phyloP scores from a whole-genome alignment of 2,329 filamentous ascomycete genomes.

The Diaporthe australafricana region DNA sequence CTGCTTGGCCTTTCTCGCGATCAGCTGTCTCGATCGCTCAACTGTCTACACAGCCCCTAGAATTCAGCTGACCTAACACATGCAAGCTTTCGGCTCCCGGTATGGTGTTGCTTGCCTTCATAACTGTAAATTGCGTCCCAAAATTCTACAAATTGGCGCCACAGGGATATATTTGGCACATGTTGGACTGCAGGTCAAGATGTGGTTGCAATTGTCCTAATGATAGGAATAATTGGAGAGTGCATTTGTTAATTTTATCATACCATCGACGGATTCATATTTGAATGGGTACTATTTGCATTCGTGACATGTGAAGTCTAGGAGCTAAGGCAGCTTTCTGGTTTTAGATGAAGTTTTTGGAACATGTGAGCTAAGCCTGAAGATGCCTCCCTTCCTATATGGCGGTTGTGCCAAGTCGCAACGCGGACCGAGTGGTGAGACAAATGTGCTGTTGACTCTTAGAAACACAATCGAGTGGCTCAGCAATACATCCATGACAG shows the following conservation, averaged over 20 bases:
- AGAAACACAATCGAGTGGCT: background rate
- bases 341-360: background rate
- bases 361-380: background rate
- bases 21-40: slow-evolving; percentile 1
- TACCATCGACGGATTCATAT: too few relatives aligned
- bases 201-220: too few relatives aligned
- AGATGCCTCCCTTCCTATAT: slow-evolving; percentile 7
- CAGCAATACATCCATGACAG: background rate
- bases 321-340: background rate
- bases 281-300: background rate
- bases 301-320: background rate
- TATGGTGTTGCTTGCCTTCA: background rate
- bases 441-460: slow-evolving; percentile 1
- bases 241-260: background rate
- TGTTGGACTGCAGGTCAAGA: too few relatives aligned
- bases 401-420: slow-evolving; percentile 3
- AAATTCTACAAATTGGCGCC: too few relatives aligned
- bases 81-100: background rate
- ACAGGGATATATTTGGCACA: too few relatives aligned
- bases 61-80: background rate
- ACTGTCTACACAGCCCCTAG: slow-evolving; percentile 7
- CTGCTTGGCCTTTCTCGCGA: background rate
- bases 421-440: slow-evolving; percentile 4
- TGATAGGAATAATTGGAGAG: too few relatives aligned
- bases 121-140: background rate